These are phyloP conservation scores for Aquilaria yunnanensis DNA, from an alignment of 345 rosid genomes.

Conservation along the genomic window DNA sequence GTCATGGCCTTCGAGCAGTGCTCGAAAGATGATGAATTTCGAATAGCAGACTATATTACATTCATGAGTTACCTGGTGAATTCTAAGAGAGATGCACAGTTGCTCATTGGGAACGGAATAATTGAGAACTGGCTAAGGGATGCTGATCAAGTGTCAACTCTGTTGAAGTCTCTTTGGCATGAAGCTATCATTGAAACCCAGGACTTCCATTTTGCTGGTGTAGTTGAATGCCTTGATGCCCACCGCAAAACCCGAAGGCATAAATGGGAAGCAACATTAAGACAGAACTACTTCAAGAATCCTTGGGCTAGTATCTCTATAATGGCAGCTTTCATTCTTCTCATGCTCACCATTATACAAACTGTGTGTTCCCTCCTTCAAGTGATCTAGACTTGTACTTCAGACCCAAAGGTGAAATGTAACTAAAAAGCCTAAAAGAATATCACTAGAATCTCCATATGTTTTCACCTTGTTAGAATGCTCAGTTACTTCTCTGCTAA, in stretches of 20 bases:
- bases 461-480: too few relatives aligned
- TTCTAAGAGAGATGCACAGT: conserved; percentile 9
- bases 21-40: not conserved
- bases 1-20: conserved; percentile 17
- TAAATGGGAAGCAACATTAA: conserved; percentile 15
- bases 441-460: too few relatives aligned
- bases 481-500: too few relatives aligned
- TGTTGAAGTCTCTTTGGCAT: not conserved
- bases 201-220: not conserved
- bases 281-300: conserved; percentile 14
- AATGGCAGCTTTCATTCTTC: conserved; percentile 14
- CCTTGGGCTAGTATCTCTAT: conserved; percentile 23
- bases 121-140: not conserved
- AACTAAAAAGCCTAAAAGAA: too few relatives aligned
- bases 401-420: too few relatives aligned
- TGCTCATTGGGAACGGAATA: conserved; percentile 2
- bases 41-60: not conserved
- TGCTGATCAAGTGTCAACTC: not conserved
- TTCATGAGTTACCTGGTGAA: not conserved
- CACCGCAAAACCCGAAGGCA: conserved; percentile 7
- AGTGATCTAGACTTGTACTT: not conserved
- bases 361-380: conserved; percentile 1
- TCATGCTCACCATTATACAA: conserved; percentile 15
- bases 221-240: not conserved
- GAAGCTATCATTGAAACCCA: accelerated